A percentile compares a stretch with the other conserved stretches of the same genome.
Conservation (phyloP, 768 basidiomycete species). For the Suillus americanus region DNA sequence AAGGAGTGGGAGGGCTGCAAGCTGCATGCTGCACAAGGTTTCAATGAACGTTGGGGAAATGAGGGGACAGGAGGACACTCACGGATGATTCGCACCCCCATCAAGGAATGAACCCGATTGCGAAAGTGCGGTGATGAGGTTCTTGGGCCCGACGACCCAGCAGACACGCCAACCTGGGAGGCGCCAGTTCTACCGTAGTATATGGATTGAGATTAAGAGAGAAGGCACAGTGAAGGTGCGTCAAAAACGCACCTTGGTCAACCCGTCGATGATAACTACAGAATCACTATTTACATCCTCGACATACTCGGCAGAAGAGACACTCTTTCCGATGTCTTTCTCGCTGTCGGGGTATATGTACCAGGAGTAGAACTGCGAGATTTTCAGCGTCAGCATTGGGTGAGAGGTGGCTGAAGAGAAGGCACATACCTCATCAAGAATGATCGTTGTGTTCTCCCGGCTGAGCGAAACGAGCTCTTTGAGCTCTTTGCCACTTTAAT, state of each 20-base stretch:
- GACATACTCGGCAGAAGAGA: constrained; percentile 82
- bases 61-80: constrained; percentile 27
- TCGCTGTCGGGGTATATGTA: constrained; percentile 86
- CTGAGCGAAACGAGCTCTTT: constrained; percentile 74
- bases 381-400: constrained; percentile 1
- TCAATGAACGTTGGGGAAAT: constrained; percentile 4
- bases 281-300: constrained; percentile 87
- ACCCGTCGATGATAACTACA: constrained; percentile 84
- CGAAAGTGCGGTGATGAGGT: constrained; percentile 85
- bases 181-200: constrained; percentile 74
- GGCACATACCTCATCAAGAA: constrained; percentile 71
- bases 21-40: constrained; percentile 59
- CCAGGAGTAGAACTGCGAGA: constrained; percentile 85
- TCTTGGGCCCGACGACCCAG: constrained; percentile 92
- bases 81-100: constrained; percentile 94
- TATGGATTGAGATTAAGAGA: constrained; percentile 15
- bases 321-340: constrained; percentile 69
- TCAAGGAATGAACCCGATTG: constrained; percentile 94
- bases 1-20: constrained; percentile 84
- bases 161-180: constrained; percentile 94
- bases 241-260: constrained; percentile 69
- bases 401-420: neutral
- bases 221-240: neutral
- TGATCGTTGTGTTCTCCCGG: constrained; percentile 77
- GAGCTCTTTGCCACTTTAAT: constrained; percentile 69